Conservation (phyloP, 2,329 filamentous ascomycete genomes). For the Aureobasidium vineae region DNA sequence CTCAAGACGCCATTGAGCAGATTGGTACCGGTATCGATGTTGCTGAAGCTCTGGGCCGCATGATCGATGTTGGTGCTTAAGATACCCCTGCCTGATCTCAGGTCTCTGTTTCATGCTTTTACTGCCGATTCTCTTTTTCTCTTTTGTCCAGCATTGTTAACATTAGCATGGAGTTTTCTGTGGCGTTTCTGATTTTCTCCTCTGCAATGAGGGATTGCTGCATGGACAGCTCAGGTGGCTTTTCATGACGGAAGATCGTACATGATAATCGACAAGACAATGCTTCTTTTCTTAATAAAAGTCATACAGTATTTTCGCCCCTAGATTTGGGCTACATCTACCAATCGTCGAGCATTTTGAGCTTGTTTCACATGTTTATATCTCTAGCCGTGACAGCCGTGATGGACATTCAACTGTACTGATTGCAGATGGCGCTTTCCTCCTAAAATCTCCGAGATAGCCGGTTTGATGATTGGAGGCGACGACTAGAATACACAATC, state of each 20-base stretch:
- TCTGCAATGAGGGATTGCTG: background rate
- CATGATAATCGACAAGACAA: background rate
- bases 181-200: background rate
- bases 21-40: slow-evolving; percentile 44
- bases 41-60: slow-evolving; percentile 38
- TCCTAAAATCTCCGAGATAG: background rate
- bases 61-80: slow-evolving; percentile 33
- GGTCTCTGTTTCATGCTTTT: background rate
- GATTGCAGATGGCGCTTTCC: background rate
- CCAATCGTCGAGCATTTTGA: background rate
- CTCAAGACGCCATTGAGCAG: slow-evolving; percentile 57
- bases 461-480: background rate
- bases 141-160: background rate
- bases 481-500: too few relatives aligned
- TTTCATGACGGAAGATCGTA: background rate
- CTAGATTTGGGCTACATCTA: too few relatives aligned
- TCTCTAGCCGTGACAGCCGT: slow-evolving; percentile 17
- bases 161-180: slow-evolving; percentile 14
- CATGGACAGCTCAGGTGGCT: background rate
- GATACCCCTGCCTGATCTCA: background rate
- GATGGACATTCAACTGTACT: slow-evolving; percentile 2
- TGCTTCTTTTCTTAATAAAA: background rate
- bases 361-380: background rate
- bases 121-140: background rate
- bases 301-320: background rate